phyloP scores from a whole-genome alignment of 148 eudicot genomes.

The Fagopyrum tataricum region DNA sequence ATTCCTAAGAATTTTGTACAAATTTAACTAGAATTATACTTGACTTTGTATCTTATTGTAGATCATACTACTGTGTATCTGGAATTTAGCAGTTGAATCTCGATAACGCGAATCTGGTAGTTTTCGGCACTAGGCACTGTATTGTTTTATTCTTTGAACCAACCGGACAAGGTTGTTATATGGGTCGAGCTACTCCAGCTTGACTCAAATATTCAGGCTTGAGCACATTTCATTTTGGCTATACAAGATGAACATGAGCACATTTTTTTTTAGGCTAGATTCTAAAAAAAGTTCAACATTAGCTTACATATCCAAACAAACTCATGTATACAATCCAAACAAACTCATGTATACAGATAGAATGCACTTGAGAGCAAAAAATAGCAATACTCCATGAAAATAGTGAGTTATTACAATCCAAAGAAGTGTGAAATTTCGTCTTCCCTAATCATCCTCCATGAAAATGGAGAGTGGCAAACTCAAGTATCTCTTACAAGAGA shows the following conservation, averaged over 20 bases:
- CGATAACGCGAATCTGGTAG: background rate
- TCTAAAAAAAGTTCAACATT: too few species aligned
- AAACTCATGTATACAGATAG: too few species aligned
- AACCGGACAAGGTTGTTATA: too few species aligned
- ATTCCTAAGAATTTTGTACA: conserved; percentile 29
- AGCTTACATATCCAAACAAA: too few species aligned
- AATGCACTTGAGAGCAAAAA: too few species aligned
- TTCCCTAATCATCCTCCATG: background rate
- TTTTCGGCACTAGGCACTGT: background rate
- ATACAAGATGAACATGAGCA: too few species aligned
- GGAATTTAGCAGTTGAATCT: background rate
- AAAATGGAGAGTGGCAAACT: conserved; percentile 14
- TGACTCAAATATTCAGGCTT: too few species aligned
- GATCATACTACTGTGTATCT: background rate
- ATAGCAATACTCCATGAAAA: background rate
- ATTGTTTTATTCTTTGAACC: background rate
- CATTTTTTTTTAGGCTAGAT: too few species aligned
- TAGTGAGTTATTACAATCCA: conserved; percentile 11
- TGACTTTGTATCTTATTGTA: background rate
- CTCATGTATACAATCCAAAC: too few species aligned
- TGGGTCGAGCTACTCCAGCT: too few species aligned
- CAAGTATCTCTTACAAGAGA: conserved; percentile 1
- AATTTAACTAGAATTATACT: conserved; percentile 13
- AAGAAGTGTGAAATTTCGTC: background rate
- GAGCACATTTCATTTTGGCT: too few species aligned